These are phyloP conservation scores for Platismatia glauca DNA, from an alignment of 495 filamentous ascomycete genomes.

Conservation along the genomic window DNA sequence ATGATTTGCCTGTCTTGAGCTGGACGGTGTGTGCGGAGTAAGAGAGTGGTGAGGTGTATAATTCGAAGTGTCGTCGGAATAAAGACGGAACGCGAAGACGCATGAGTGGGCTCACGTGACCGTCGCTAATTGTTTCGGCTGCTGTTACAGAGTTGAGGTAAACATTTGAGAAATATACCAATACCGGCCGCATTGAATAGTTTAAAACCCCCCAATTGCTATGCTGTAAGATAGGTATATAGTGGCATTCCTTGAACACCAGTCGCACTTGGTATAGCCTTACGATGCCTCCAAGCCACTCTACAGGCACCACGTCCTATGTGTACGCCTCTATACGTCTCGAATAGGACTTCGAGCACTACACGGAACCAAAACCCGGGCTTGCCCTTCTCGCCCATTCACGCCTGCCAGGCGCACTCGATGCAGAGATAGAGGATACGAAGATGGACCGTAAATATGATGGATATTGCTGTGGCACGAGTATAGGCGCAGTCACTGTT, in stretches of 20 bases:
- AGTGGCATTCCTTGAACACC: too few relatives aligned
- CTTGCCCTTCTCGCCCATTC: background rate
- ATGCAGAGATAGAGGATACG: background rate
- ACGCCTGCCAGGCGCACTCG: background rate
- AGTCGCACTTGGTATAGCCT: too few relatives aligned
- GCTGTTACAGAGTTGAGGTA: too few relatives aligned
- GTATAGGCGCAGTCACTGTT: background rate
- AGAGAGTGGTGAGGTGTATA: conserved; percentile 6
- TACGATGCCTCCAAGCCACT: background rate
- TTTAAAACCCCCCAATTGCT: too few relatives aligned
- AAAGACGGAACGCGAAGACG: background rate
- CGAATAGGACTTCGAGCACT: background rate
- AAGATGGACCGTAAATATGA: background rate
- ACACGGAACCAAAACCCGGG: background rate
- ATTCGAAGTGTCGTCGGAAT: conserved; percentile 9
- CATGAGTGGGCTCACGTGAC: background rate
- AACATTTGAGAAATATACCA: too few relatives aligned
- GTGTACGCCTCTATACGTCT: background rate
- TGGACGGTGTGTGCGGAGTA: conserved; percentile 18
- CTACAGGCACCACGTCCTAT: background rate
- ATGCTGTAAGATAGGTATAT: too few relatives aligned
- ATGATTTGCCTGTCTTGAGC: conserved; percentile 17
- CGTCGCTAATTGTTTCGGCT: too few relatives aligned
- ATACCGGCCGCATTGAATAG: too few relatives aligned
- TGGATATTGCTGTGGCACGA: background rate